Evolutionary conservation across 371 early-diverging fungal genomes (phyloP), one percentile per base, ranked within the genome.

Genomic region (Lichtheimia corymbifera): DNA sequence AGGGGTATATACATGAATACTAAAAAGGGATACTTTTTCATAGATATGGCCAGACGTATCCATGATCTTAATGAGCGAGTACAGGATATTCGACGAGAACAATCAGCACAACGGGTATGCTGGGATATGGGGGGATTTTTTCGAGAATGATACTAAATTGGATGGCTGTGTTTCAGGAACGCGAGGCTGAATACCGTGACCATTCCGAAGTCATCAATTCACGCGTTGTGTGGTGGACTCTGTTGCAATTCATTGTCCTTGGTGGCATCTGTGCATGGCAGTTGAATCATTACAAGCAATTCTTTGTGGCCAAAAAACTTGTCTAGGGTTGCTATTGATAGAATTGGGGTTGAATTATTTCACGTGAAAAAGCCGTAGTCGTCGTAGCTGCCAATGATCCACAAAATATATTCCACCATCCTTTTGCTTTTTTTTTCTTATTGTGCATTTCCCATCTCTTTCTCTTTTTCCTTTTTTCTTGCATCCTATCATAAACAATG

Each of bases 251-350:
- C 50, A 61, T 83, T 51, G 84, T 96, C 44, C 82, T 97, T 57
- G 92, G 83, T 40, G 73, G 87, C 22, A 91, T 93, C 22, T 93
- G 94, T 68, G 79, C 87, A 57, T 96, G 96, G 96, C 98, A 98
- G 74, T 86, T 96, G 77, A 87, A 89, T 18, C 93, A 95, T 66
- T 87, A 96, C 64, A 89, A 90, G 66, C 75, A 85, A 64, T 97
- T 97, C 87, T 97, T 97, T 67, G 89, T 91, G 45, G 86, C 95
- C 63, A 95, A 97, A 81, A 97, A 97, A 77, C 85, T 97, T 52
- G 93, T 96, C 60, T 96, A 85, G 35, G 35, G 9, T 28, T 35
- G 35, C 35, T 35, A 35, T 35, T 35, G 35, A 35, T 35, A 35
- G 35, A 35, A 35, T 35, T 35, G 35, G 35, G 35, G 35, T 35